phyloP scores from a whole-genome alignment of 495 filamentous ascomycete species.

The Tuber indicum region DNA sequence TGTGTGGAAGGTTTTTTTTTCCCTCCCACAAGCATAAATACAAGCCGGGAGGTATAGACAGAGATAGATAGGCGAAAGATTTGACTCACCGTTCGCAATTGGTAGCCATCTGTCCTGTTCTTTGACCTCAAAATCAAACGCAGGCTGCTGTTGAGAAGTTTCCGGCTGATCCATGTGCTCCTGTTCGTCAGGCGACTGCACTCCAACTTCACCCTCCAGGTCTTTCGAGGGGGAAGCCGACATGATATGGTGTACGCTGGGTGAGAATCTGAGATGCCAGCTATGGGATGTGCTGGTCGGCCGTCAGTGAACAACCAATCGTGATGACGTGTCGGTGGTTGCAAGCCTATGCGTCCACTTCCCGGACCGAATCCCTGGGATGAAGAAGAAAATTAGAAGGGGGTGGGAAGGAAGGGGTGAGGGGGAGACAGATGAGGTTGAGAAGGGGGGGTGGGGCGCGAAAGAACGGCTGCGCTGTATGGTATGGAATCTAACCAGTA shows the following conservation, averaged over 20 bases:
- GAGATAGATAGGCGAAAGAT: conserved; percentile 55
- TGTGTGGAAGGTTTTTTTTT: neutral
- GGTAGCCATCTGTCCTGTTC: conserved; percentile 99
- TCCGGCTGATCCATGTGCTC: conserved; percentile 64
- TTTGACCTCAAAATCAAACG: conserved; percentile 98
- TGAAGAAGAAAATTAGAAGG: neutral
- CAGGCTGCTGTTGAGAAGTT: conserved; percentile 55
- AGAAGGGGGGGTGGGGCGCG: neutral
- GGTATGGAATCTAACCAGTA: neutral
- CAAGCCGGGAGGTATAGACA: conserved; percentile 43
- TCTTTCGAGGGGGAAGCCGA: conserved; percentile 91
- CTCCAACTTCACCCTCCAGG: conserved; percentile 80
- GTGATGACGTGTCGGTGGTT: conserved; percentile 34
- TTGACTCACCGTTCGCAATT: conserved; percentile 92
- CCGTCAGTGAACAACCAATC: conserved; percentile 17
- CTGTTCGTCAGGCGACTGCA: conserved; percentile 84
- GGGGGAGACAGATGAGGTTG: neutral
- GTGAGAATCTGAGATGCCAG: conserved; percentile 19
- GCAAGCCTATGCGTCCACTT: conserved; percentile 33
- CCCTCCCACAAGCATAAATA: conserved; percentile 35
- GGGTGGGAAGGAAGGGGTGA: neutral
- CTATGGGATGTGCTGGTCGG: conserved; percentile 33
- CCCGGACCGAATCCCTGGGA: conserved; percentile 35
- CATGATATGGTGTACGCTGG: conserved; percentile 67
- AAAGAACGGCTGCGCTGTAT: neutral